phyloP scores from a whole-genome alignment of 257 asterid genomes.

The Coffea canephora region DNA sequence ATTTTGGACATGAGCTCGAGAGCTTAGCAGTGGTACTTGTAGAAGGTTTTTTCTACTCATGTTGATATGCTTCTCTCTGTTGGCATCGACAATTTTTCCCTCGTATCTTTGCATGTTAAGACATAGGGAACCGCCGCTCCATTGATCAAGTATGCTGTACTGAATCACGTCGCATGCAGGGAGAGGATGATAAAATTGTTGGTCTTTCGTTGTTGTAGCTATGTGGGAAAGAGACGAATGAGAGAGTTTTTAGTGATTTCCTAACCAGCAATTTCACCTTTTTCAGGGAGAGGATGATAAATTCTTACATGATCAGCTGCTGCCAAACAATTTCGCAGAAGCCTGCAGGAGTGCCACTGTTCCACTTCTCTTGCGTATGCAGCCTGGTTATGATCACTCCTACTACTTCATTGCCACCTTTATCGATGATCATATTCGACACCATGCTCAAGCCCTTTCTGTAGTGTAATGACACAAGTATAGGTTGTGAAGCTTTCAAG shows the following conservation, averaged over 20 bases:
- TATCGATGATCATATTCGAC: slow-evolving; percentile 81
- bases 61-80: neutral
- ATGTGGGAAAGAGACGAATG: neutral
- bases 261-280: neutral
- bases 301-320: slow-evolving; percentile 66
- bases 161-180: neutral
- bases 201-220: neutral
- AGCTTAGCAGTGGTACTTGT: neutral
- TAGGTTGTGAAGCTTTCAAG: neutral
- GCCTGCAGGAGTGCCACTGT: slow-evolving; percentile 60
- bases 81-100: neutral
- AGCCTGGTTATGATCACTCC: slow-evolving; percentile 95
- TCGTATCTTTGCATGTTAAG: neutral
- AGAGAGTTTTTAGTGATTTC: neutral
- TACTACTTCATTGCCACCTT: slow-evolving; percentile 77
- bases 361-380: slow-evolving; percentile 68
- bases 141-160: neutral
- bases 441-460: slow-evolving; percentile 92
- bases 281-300: slow-evolving; percentile 85
- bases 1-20: neutral
- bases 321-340: slow-evolving; percentile 72
- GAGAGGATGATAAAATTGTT: neutral
- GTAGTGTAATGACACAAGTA: neutral
- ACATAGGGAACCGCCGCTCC: neutral
- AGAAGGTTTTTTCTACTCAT: neutral